Percentiles rank a stretch among this genome's conserved stretches.
Evolutionary conservation across 768 basidiomycete genomes (phyloP).

Genomic region (Suillus alpinus): DNA sequence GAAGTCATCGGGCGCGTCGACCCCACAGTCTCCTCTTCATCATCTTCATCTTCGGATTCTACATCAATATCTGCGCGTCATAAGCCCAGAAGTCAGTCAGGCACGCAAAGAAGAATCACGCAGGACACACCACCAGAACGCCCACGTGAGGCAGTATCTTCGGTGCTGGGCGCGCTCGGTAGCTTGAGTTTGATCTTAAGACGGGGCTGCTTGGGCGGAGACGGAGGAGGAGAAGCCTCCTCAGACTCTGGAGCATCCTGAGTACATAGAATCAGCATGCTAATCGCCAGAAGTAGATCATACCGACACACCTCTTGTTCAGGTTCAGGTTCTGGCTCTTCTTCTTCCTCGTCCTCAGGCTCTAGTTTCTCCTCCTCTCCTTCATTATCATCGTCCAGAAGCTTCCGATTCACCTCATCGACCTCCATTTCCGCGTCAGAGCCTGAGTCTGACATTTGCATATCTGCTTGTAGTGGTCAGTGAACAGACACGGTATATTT

Average conservation of each 20-base stretch:
- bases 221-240: conserved; percentile 32
- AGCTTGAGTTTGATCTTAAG: conserved; percentile 65
- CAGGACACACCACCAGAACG: conserved; percentile 20
- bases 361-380: conserved; percentile 26
- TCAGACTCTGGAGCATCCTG: conserved; percentile 34
- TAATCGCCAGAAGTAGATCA: conserved; percentile 12
- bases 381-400: conserved; percentile 12
- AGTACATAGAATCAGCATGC: conserved; percentile 14
- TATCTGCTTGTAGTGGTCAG: conserved; percentile 12
- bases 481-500: background rate
- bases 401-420: conserved; percentile 31
- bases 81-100: background rate
- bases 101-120: background rate
- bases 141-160: conserved; percentile 29
- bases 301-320: conserved; percentile 15
- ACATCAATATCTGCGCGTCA: conserved; percentile 34
- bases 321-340: conserved; percentile 31
- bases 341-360: conserved; percentile 36
- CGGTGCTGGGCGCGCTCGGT: conserved; percentile 36
- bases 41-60: conserved; percentile 41
- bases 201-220: conserved; percentile 34
- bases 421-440: conserved; percentile 39
- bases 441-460: conserved; percentile 22
- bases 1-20: conserved; percentile 46
- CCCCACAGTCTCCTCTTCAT: conserved; percentile 36